Evolutionary conservation across 768 basidiomycete genomes (phyloP), one percentile per base, ranked within the genome.

Genomic region (Termitomyces sp.): DNA sequence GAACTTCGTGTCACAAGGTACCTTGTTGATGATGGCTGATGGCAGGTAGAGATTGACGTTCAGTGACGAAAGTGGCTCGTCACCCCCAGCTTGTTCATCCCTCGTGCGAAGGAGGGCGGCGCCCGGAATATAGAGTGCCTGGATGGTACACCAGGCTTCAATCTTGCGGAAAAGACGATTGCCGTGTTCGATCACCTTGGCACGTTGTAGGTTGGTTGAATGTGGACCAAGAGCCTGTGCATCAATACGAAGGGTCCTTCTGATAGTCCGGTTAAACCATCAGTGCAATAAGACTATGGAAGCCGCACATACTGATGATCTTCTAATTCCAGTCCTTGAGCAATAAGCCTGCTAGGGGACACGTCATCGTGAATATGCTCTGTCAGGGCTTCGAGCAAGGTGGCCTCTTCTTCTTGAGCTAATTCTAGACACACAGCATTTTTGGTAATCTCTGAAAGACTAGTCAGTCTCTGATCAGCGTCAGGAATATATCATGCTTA

Each of bases 101-200:
- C 51, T 38, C 1, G 35, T 7, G 15, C 40, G 59, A 5, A 65
- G 35, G 2, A 56, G 40, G 0, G 59, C 58, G 1, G 64, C 61
- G 2, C 18, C 51, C 4, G 73, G 74, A 35, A 73, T 73, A 39
- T 76, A 75, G 1, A 75, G 57, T 7, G 64, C 53, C 52, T 75
- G 75, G 13, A 73, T 61, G 1, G 18, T 39, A 4, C 48, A 49
- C 75, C 75, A 76, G 0, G 69, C 66, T 20, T 73, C 65, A 13
- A 76, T 70, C 28, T 66, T 64, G 16, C 66, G 54, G 28, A 55
- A 60, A 1, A 77, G 60, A 1, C 55, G 32, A 40, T 68, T 71
- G 0, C 59, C 62, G 1, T 65, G 64, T 57, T 73, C 69, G n/a
- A 70, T 59, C 5, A 76, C 15, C 53, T 73, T 74, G 11, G 69